These are phyloP conservation scores for Sisymbrium altissimum DNA, from an alignment of 345 rosid species.

Conservation along the genomic window DNA sequence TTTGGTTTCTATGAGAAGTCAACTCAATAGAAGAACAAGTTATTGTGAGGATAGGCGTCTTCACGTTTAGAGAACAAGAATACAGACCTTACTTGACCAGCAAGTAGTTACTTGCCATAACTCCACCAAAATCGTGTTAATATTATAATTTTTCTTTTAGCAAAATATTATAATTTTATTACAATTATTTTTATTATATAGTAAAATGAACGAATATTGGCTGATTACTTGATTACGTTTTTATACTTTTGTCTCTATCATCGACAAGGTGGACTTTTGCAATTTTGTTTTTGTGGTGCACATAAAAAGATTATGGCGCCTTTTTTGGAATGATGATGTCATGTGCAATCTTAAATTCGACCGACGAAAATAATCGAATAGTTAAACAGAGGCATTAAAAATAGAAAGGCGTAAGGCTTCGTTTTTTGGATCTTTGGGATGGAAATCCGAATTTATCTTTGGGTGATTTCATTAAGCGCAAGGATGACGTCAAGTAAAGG, in stretches of 20 bases:
- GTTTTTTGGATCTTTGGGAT: background rate
- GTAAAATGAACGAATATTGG: background rate
- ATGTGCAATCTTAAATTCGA: background rate
- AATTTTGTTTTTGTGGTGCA: background rate
- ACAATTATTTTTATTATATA: background rate
- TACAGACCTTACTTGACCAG: background rate
- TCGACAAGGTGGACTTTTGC: background rate
- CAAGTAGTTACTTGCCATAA: background rate
- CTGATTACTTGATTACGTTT: background rate
- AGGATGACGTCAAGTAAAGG: slow-evolving; percentile 9
- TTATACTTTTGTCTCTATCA: background rate
- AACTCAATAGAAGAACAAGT: background rate
- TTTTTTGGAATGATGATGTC: background rate
- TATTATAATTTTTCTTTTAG: too few species aligned
- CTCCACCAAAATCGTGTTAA: background rate
- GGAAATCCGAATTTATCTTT: too few species aligned
- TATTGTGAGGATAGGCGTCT: background rate
- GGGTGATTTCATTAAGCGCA: background rate
- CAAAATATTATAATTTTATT: background rate
- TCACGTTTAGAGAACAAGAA: background rate
- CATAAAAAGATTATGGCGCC: background rate
- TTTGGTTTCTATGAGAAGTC: background rate
- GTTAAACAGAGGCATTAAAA: background rate
- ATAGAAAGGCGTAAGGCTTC: background rate
- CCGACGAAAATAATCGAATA: background rate